phyloP scores from a whole-genome alignment of 495 filamentous ascomycete genomes.

The Penicillium antarcticum region DNA sequence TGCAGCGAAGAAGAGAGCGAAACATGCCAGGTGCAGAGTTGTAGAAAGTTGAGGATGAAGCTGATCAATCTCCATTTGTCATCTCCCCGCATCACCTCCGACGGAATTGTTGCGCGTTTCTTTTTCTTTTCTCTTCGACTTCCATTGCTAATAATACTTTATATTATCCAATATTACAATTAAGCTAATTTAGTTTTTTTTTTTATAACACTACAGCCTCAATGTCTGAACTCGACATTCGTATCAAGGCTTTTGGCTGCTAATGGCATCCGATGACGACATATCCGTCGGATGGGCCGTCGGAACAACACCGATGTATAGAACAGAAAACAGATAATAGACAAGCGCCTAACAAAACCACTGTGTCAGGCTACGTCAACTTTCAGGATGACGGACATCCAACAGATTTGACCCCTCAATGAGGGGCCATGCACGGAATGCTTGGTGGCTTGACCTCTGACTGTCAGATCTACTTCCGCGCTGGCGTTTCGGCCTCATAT shows the following conservation, averaged over 20 bases:
- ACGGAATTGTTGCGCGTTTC: not conserved
- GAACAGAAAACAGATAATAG: not conserved
- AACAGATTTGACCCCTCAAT: not conserved
- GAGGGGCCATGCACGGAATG: not conserved
- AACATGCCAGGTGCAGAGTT: constrained; percentile 6
- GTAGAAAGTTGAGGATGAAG: too few relatives aligned
- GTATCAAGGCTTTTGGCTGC: too few relatives aligned
- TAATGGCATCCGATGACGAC: not conserved
- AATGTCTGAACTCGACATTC: too few relatives aligned
- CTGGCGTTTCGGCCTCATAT: not conserved
- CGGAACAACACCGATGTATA: not conserved
- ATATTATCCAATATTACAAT: too few relatives aligned
- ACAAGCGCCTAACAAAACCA: not conserved
- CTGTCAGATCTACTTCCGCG: too few relatives aligned
- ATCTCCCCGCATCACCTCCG: constrained; percentile 17
- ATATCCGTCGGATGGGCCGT: not conserved
- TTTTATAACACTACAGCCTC: too few relatives aligned
- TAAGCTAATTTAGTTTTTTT: too few relatives aligned
- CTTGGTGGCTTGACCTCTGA: not conserved
- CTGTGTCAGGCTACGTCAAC: not conserved
- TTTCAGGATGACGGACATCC: not conserved
- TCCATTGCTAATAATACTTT: not conserved
- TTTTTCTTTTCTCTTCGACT: not conserved
- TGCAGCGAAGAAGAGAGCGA: constrained; percentile 10
- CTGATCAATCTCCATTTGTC: constrained; percentile 17